Evolutionary conservation across 1,139 yeast genomes (phyloP), one percentile per base, ranked within the genome.

Genomic region (Insectozyma bohioensis): DNA sequence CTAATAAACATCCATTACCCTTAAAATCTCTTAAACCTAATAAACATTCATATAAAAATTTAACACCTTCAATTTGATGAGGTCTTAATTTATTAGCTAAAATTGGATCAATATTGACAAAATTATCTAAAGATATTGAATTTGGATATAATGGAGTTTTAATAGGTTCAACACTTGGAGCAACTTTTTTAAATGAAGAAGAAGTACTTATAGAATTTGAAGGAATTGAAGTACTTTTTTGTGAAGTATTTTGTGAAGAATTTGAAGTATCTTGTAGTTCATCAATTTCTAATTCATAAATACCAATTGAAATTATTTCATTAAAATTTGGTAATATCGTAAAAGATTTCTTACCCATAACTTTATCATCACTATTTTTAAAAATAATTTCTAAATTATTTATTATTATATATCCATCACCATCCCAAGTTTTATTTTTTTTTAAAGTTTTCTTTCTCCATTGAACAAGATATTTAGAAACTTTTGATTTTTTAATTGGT

Each of bases 371-470:
- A 3, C 28, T 36, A 19, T 41, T 37, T 24, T 49, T 49, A 11
- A 58, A 37, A 6, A 41, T 30, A 2, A 49, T 33, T 6, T 45
- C 48, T 21, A 31, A 31, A 2, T 30, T 30, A 10, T 48, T 39
- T 3, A 49, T 45, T 2, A 44, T 47, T 5, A 85, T 64, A 16
- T 60, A 56, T 0, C 96, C 97, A 58, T 92, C 98, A 3, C 95
- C 95, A 37, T 87, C 95, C 98, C 98, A 92, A 0, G 90, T 81
- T 53, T 90, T 90, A 55, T 88, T 80, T 65, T 90, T 88, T 58
- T 85, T 86, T 24, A 62, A 68, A 1, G 92, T 67, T 25, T 67
- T 69, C 53, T 85, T 87, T 26, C 98, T 64, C 75, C 84, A 85
- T 45, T 85, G 73, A 2, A 79, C 78, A 15, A 55, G 45, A 41